phyloP scores from a whole-genome alignment of 495 filamentous ascomycete genomes.

The Cercophora sp. region DNA sequence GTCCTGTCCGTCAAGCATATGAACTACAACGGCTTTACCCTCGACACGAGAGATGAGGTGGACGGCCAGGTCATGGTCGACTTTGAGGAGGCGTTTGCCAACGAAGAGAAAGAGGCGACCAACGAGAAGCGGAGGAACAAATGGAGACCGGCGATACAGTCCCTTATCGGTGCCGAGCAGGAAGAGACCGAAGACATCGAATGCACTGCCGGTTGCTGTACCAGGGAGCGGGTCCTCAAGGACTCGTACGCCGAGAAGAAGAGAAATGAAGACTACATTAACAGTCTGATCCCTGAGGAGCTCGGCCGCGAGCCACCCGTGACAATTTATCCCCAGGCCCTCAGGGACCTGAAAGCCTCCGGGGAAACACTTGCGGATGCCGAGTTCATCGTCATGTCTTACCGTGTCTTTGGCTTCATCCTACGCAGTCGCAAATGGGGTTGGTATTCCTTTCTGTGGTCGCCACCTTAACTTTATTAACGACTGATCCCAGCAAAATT shows the following conservation, averaged over 20 bases:
- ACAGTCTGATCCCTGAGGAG: constrained; percentile 16
- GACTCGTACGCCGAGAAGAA: constrained; percentile 33
- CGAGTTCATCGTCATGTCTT: constrained; percentile 37
- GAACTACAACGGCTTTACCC: constrained; percentile 33
- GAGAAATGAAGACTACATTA: constrained; percentile 28
- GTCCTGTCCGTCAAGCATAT: constrained; percentile 27
- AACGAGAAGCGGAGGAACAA: constrained; percentile 6
- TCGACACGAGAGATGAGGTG: constrained; percentile 32
- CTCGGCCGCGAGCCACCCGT: constrained; percentile 12
- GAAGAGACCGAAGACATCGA: neutral
- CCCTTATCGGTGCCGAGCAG: constrained; percentile 5
- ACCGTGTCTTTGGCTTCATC: constrained; percentile 41
- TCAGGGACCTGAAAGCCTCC: constrained; percentile 8
- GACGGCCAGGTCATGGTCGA: constrained; percentile 46
- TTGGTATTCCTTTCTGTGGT: constrained; percentile 14
- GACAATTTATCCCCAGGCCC: constrained; percentile 13
- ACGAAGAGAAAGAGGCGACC: neutral
- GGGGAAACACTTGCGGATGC: constrained; percentile 25
- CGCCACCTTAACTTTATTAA: constrained; percentile 18
- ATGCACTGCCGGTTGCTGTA: constrained; percentile 24
- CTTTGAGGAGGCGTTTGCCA: constrained; percentile 32
- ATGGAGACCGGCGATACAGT: constrained; percentile 14
- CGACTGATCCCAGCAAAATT: neutral
- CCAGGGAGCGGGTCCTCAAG: constrained; percentile 17
- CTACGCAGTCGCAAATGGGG: constrained; percentile 43